These are phyloP conservation scores for Paramecium biaurelia DNA, from an alignment of 73 alveolate species.

Conservation along the genomic window DNA sequence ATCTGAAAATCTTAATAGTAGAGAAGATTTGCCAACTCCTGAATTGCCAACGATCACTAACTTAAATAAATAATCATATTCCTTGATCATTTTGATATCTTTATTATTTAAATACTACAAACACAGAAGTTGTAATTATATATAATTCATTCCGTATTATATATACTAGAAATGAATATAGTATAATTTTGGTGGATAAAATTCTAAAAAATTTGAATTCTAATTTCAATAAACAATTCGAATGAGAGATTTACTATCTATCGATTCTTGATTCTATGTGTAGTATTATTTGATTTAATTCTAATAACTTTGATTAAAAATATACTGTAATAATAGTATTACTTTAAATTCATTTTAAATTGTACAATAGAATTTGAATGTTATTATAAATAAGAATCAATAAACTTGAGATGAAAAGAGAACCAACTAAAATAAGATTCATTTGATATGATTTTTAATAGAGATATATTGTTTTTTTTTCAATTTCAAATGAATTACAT, in stretches of 20 bases:
- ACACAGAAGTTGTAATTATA: not conserved
- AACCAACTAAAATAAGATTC: no score
- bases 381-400: no score
- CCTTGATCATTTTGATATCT: constrained; percentile 54
- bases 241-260: not conserved
- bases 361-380: no score
- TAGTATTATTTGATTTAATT: not conserved
- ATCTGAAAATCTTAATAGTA: constrained; percentile 75
- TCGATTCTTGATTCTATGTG: not conserved
- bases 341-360: not conserved
- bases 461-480: no score
- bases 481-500: no score
- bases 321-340: not conserved
- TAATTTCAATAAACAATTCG: no score
- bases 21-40: constrained; percentile 80
- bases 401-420: no score
- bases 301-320: not conserved
- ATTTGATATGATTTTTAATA: no score
- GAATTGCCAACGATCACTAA: constrained; percentile 74
- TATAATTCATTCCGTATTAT: not conserved
- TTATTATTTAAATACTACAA: not conserved
- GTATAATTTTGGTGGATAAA: not conserved
- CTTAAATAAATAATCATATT: constrained; percentile 72
- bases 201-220: no score
- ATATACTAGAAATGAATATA: not conserved